phyloP scores from a whole-genome alignment of 345 rosid genomes.

The Gossypium mustelinum region DNA sequence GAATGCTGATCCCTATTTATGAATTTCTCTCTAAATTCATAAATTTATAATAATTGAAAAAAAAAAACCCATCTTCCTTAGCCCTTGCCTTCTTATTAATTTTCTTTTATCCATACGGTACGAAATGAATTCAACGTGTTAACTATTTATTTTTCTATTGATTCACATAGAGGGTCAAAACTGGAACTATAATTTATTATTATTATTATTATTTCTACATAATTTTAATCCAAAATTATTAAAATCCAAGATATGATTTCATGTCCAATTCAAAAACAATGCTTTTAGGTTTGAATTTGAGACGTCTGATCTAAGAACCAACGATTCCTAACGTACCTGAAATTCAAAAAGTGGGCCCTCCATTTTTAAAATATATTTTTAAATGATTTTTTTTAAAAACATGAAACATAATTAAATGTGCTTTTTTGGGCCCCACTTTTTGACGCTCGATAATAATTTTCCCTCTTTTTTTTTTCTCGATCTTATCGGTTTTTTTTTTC shows the following conservation, averaged over 20 bases:
- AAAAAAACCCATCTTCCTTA: no score
- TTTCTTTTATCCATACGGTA: no score
- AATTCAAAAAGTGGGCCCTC: conserved; percentile 23
- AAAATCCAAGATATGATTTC: background rate
- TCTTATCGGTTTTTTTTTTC: conserved; percentile 30
- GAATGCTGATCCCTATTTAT: no score
- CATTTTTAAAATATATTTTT: background rate
- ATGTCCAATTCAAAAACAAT: conserved; percentile 15
- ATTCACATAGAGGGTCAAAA: no score
- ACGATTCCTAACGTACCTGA: conserved; percentile 19
- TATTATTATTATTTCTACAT: no score
- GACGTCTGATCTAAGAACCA: conserved; percentile 27
- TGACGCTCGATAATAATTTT: conserved; percentile 25
- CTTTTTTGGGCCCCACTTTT: conserved; percentile 16
- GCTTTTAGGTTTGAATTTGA: conserved; percentile 23
- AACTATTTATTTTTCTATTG: no score
- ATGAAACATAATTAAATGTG: conserved; percentile 1
- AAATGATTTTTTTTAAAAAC: background rate
- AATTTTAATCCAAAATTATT: background rate
- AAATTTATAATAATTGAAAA: no score
- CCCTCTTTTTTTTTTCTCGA: background rate
- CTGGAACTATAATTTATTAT: no score
- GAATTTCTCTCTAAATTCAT: no score
- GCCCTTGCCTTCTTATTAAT: no score
- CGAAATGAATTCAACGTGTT: no score